A percentile compares a stretch with the other conserved stretches of the same genome.
These are phyloP conservation scores for Delitschia confertaspora DNA, from an alignment of 495 filamentous ascomycete species.

Conservation along the genomic window DNA sequence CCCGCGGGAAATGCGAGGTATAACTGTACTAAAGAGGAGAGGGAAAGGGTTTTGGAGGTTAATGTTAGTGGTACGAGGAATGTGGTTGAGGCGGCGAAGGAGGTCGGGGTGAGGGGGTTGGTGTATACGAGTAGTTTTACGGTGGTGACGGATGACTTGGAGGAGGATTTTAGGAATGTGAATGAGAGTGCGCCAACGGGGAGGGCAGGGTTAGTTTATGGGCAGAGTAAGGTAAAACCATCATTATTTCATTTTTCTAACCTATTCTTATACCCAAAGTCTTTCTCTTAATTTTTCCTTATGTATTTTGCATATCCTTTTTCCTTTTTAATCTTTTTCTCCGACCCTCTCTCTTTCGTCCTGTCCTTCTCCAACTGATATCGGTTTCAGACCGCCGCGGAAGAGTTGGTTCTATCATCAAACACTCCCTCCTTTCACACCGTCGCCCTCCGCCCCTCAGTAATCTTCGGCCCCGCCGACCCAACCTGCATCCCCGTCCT, in stretches of 20 bases:
- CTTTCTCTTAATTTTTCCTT: not conserved
- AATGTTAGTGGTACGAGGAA: slow-evolving; percentile 41
- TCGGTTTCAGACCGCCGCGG: slow-evolving; percentile 42
- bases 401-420: slow-evolving; percentile 46
- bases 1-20: slow-evolving; percentile 28
- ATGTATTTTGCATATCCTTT: too few relatives aligned
- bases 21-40: slow-evolving; percentile 13
- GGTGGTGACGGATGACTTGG: slow-evolving; percentile 48
- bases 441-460: slow-evolving; percentile 50
- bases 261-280: not conserved
- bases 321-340: not conserved
- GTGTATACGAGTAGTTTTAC: slow-evolving; percentile 47
- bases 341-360: not conserved
- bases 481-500: slow-evolving; percentile 45
- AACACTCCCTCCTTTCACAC: slow-evolving; percentile 40
- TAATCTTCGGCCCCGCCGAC: slow-evolving; percentile 51
- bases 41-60: slow-evolving; percentile 31
- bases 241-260: not conserved
- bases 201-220: slow-evolving; percentile 45
- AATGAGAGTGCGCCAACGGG: slow-evolving; percentile 46
- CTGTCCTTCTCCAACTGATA: not conserved
- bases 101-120: slow-evolving; percentile 34
- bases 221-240: slow-evolving; percentile 50
- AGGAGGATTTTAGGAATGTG: slow-evolving; percentile 44
- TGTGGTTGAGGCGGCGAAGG: slow-evolving; percentile 33